These are phyloP conservation scores for Gossypium davidsonii DNA, from an alignment of 441 rosid species.

Conservation along the genomic window DNA sequence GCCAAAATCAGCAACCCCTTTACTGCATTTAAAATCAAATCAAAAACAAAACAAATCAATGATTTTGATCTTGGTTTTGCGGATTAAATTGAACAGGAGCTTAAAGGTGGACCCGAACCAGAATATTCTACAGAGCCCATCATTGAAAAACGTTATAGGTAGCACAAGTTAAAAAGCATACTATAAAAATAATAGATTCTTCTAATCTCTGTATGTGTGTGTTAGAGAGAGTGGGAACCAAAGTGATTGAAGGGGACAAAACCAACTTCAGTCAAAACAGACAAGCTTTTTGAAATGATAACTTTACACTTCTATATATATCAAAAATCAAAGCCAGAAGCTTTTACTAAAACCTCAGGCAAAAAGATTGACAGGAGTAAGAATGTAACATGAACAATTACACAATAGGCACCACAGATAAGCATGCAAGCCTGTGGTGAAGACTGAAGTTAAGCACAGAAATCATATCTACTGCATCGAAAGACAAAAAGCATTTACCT, in stretches of 20 bases:
- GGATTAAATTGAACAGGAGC: not conserved
- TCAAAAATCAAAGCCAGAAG: not conserved
- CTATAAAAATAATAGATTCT: not conserved
- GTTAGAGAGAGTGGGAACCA: not conserved
- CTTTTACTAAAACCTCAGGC: not conserved
- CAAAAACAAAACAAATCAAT: not conserved
- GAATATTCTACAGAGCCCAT: not conserved
- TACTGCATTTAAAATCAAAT: constrained; percentile 39
- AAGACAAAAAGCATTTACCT: constrained; percentile 44
- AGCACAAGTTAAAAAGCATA: not conserved
- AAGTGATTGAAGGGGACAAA: not conserved
- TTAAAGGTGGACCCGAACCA: not conserved
- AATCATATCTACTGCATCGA: constrained; percentile 4
- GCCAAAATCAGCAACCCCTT: constrained; percentile 76
- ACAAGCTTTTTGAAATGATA: not conserved
- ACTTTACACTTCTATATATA: not conserved
- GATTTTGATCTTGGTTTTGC: not conserved
- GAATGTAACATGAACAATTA: not conserved
- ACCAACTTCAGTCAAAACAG: not conserved
- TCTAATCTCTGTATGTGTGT: not conserved
- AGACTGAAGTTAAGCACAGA: not conserved
- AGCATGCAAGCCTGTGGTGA: not conserved
- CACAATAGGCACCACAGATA: not conserved
- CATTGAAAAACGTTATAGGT: not conserved
- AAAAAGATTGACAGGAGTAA: not conserved